Evolutionary conservation across 139 green algal genomes (phyloP), one percentile per base, ranked within the genome.

Genomic region (Pseudopediastrum boryanum): DNA sequence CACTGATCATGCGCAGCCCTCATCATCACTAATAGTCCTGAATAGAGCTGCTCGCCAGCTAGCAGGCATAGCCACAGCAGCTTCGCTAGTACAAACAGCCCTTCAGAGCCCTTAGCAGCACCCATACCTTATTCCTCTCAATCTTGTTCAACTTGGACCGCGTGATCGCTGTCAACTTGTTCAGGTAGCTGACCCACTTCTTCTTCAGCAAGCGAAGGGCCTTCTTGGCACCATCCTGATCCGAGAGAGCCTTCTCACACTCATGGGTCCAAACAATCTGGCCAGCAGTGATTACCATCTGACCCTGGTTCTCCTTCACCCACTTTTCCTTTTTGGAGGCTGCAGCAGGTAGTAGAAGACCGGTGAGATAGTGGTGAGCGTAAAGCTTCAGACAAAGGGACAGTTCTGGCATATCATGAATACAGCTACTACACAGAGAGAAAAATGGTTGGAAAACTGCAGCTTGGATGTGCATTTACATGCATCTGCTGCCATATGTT

Each of bases 241-340:
- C 92, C 8, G 72, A 56, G 71, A 97, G 84, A 25, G 93, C 90
- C 58, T 90, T 90, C 84, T 97, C 93, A 82, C 92, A 96, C 83
- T 97, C 92, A 38, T 79, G 82, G 3, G 93, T 97, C 93, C 93
- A 97, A 39, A 94, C 71, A 25, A 97, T 93, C 84, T 95, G 91
- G n/a, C 92, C 92, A 7, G 92, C 92, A 6, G 89, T 93, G 85
- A 97, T 96, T 78, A 97, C 87, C 82, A 92, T 87, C 87, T 96
- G 92, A 29, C 93, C 92, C 59, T 92, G 91, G 75, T 93, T 91
- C 69, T 96, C 92, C 79, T 91, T 91, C 29, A 97, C 89, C 93
- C 92, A 96, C 81, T 93, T 94, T 77, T 97, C 92, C 85, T 93
- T 95, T 88, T 96, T 96, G 38, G 78, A 77, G 6, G 51, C 87